Conservation (phyloP, 2,329 filamentous ascomycete species). For the Acrocalymma vagum region DNA sequence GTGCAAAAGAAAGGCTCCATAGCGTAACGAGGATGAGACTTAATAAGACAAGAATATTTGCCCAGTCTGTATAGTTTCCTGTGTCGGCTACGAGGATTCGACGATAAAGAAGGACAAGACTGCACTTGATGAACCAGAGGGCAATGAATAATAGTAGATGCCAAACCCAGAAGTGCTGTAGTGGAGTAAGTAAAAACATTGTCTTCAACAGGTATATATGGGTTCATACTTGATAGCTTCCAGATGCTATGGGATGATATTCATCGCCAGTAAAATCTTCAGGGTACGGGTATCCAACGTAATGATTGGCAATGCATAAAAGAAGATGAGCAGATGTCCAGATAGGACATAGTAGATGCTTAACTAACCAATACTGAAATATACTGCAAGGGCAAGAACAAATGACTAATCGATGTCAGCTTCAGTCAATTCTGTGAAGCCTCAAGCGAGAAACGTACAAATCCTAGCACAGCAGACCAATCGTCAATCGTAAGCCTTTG, state of each 20-base stretch:
- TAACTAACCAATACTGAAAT: conserved; percentile 5
- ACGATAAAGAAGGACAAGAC: conserved; percentile 9
- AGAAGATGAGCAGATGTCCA: no score
- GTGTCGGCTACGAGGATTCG: conserved; percentile 8
- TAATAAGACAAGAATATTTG: conserved; percentile 3
- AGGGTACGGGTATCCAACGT: conserved; percentile 6
- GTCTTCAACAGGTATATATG: no score
- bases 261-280: conserved; percentile 1
- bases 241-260: background rate
- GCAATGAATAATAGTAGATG: conserved; percentile 5
- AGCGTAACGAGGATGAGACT: conserved; percentile 4
- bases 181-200: no score
- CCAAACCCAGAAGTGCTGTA: conserved; percentile 10
- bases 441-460: background rate
- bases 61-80: conserved; percentile 6
- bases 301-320: conserved; percentile 4
- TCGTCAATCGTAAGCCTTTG: conserved; percentile 3
- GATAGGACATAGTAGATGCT: no score
- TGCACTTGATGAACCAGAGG: conserved; percentile 10
- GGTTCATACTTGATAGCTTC: no score
- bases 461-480: background rate
- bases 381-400: conserved; percentile 3
- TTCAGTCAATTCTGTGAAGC: background rate
- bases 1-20: conserved; percentile 9
- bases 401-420: conserved; percentile 2